phyloP scores from a whole-genome alignment of 441 rosid genomes.

The Gossypium davidsonii region DNA sequence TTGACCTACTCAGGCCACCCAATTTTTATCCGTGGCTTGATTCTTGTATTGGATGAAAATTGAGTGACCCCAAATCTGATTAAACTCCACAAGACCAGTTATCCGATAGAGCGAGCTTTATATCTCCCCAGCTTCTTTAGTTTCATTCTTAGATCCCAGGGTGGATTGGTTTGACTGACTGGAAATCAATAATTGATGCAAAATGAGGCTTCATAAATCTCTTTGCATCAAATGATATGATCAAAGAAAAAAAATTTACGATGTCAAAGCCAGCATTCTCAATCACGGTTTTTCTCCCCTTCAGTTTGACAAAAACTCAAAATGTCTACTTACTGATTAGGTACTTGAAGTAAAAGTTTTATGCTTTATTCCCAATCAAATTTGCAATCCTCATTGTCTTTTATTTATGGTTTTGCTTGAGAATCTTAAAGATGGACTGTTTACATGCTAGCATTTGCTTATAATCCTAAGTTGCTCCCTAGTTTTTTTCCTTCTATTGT shows the following conservation, averaged over 20 bases:
- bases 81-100: background rate
- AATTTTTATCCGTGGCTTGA: background rate
- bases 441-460: background rate
- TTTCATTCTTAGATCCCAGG: background rate
- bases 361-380: background rate
- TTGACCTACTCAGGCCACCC: background rate
- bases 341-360: background rate
- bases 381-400: background rate
- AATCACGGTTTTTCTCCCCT: background rate
- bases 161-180: background rate
- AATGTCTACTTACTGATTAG: background rate
- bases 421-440: background rate
- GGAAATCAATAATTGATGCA: background rate
- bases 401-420: background rate
- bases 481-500: background rate
- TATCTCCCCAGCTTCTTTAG: background rate
- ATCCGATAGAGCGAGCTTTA: background rate
- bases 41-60: conserved; percentile 6
- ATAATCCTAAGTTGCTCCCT: background rate
- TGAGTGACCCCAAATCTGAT: background rate
- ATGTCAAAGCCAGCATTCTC: background rate
- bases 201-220: background rate
- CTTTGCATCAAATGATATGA: background rate
- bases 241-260: background rate
- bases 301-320: background rate